Evolutionary conservation across 2,329 filamentous ascomycete species (phyloP).

Genomic region (Fusarium sp.): DNA sequence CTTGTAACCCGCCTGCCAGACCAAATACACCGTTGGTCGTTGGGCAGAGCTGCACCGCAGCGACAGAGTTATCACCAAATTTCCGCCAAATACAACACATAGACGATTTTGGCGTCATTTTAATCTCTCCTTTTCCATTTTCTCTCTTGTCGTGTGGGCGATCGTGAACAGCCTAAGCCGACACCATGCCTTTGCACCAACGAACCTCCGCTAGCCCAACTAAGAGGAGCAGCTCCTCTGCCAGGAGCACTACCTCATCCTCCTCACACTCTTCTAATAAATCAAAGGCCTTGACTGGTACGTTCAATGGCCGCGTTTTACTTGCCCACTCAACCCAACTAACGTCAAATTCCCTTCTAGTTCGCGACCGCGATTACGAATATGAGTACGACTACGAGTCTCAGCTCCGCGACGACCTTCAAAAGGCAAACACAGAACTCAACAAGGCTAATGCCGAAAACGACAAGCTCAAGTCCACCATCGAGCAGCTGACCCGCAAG

Average conservation of each 20-base stretch:
- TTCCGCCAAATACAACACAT: constrained; percentile 34
- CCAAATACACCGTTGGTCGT: constrained; percentile 42
- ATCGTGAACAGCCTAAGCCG: constrained; percentile 36
- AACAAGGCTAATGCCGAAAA: constrained; percentile 46
- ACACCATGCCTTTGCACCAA: constrained; percentile 47
- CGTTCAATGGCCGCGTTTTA: constrained; percentile 29
- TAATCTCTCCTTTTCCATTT: constrained; percentile 14
- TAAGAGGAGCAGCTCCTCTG: constrained; percentile 44
- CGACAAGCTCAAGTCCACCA: constrained; percentile 45
- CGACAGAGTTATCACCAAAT: constrained; percentile 37
- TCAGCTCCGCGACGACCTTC: constrained; percentile 44
- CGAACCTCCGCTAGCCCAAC: constrained; percentile 43
- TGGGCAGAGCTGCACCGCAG: constrained; percentile 48
- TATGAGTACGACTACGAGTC: constrained; percentile 42
- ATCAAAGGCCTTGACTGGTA: constrained; percentile 42
- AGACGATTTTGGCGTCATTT: constrained; percentile 32
- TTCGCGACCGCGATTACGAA: constrained; percentile 42
- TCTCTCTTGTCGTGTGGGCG: constrained; percentile 36
- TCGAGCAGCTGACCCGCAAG: constrained; percentile 47
- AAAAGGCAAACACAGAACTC: constrained; percentile 45
- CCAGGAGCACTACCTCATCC: constrained; percentile 33
- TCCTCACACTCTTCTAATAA: constrained; percentile 28
- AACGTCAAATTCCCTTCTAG: constrained; percentile 26
- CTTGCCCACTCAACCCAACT: constrained; percentile 22
- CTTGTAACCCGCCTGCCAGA: constrained; percentile 43